Evolutionary conservation across 345 rosid species (phyloP).

Genomic region (Camelina neglecta): DNA sequence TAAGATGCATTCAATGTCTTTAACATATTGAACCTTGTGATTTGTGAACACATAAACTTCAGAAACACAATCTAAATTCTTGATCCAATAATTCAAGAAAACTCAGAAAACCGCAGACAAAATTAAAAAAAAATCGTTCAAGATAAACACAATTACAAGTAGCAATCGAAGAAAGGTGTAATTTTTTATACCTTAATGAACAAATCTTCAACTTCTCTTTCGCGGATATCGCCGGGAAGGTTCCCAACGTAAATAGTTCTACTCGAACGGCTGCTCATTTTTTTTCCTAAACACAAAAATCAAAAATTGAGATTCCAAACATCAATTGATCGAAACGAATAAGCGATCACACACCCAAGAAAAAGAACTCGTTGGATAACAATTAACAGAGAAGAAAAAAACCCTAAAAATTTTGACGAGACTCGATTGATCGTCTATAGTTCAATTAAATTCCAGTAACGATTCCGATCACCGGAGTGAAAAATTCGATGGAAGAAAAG

Average conservation of each 20-base stretch:
- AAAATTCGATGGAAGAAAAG: neutral
- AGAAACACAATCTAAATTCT: neutral
- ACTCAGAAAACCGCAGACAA: neutral
- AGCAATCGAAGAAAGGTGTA: neutral
- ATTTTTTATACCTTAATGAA: conserved; percentile 70
- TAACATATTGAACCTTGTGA: neutral
- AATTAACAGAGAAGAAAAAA: neutral
- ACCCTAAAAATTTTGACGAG: neutral
- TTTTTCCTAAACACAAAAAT: conserved; percentile 22
- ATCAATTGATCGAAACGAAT: conserved; percentile 3
- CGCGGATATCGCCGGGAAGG: conserved; percentile 95
- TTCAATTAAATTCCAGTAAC: neutral
- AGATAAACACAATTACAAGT: neutral
- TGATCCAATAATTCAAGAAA: neutral
- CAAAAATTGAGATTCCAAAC: conserved; percentile 13
- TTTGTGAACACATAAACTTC: too few relatives aligned
- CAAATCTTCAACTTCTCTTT: conserved; percentile 97
- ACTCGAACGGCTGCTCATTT: conserved; percentile 86
- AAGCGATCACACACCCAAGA: neutral
- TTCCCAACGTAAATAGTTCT: conserved; percentile 95
- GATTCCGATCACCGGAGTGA: conserved; percentile 18
- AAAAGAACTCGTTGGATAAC: neutral
- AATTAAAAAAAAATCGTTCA: too few relatives aligned
- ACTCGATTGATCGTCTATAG: neutral
- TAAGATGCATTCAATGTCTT: neutral